Percentiles rank a stretch among this genome's conserved stretches.
These are phyloP conservation scores for Raddia distichophylla DNA, from an alignment of 176 grass and related monocot genomes.

Conservation along the genomic window DNA sequence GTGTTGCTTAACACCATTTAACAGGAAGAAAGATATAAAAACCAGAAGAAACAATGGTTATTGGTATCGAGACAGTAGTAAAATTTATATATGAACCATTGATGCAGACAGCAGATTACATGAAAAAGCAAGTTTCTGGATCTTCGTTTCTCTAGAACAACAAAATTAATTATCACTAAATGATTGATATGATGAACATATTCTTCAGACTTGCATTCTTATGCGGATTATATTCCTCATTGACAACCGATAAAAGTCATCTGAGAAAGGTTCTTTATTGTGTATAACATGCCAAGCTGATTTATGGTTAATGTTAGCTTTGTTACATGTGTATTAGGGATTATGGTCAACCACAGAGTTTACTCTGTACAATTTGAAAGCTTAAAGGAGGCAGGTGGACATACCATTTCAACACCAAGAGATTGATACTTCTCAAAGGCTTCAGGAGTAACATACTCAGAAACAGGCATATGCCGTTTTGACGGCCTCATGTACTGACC, in stretches of 20 bases:
- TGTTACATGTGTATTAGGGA: not conserved
- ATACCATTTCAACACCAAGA: slow-evolving; percentile 92
- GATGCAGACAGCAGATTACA: not conserved
- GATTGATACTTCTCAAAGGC: slow-evolving; percentile 80
- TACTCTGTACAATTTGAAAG: not conserved
- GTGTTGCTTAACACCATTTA: not conserved
- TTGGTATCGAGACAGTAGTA: not conserved
- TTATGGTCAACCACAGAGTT: not conserved
- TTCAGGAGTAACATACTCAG: slow-evolving; percentile 93
- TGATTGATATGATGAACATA: not conserved
- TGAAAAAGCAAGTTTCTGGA: slow-evolving; percentile 4
- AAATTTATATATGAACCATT: not conserved
- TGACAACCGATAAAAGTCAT: slow-evolving; percentile 4
- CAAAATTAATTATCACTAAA: slow-evolving; percentile 1
- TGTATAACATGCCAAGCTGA: not conserved
- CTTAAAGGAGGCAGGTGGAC: not conserved
- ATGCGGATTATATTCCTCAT: not conserved
- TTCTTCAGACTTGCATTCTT: not conserved
- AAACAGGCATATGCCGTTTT: slow-evolving; percentile 96
- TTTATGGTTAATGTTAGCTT: not conserved
- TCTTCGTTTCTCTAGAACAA: not conserved
- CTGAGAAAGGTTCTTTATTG: not conserved
- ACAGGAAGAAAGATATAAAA: not conserved
- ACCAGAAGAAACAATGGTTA: not conserved
- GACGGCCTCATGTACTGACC: slow-evolving; percentile 99